Evolutionary conservation across 805 yeast genomes (phyloP).

Genomic region (Candida glaebosa): DNA sequence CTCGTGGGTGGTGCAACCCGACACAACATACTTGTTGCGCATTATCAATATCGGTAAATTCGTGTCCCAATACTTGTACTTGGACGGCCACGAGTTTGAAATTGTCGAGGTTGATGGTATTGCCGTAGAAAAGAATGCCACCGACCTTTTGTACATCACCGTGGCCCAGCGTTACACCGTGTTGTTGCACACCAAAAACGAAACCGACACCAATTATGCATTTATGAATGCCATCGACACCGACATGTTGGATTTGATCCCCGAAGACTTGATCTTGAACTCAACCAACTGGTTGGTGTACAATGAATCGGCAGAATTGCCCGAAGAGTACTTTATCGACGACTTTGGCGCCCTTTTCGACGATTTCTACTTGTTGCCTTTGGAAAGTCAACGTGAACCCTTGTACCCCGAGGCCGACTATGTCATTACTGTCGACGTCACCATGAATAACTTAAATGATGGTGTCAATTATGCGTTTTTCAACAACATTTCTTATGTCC

Average conservation of each 20-base stretch:
- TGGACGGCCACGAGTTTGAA: constrained; percentile 40
- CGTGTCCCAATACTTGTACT: constrained; percentile 54
- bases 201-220: constrained; percentile 47
- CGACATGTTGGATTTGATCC: constrained; percentile 68
- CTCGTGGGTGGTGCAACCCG: constrained; percentile 52
- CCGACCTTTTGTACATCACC: constrained; percentile 58
- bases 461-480: constrained; percentile 78
- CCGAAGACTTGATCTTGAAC: constrained; percentile 49
- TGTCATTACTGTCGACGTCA: constrained; percentile 54
- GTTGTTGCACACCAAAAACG: constrained; percentile 53
- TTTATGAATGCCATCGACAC: constrained; percentile 61
- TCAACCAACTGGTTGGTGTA: constrained; percentile 57
- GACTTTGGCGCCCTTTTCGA: constrained; percentile 49
- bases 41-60: constrained; percentile 67
- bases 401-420: constrained; percentile 60
- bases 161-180: constrained; percentile 84
- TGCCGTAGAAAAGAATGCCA: constrained; percentile 53
- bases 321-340: constrained; percentile 21
- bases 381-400: constrained; percentile 42
- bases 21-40: constrained; percentile 61
- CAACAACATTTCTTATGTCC: constrained; percentile 59
- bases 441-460: constrained; percentile 67
- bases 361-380: constrained; percentile 74
- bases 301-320: constrained; percentile 25
- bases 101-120: constrained; percentile 48